These are phyloP conservation scores for Aspergillus pseudoviridinutans DNA, from an alignment of 2,329 filamentous ascomycete species.

Conservation along the genomic window DNA sequence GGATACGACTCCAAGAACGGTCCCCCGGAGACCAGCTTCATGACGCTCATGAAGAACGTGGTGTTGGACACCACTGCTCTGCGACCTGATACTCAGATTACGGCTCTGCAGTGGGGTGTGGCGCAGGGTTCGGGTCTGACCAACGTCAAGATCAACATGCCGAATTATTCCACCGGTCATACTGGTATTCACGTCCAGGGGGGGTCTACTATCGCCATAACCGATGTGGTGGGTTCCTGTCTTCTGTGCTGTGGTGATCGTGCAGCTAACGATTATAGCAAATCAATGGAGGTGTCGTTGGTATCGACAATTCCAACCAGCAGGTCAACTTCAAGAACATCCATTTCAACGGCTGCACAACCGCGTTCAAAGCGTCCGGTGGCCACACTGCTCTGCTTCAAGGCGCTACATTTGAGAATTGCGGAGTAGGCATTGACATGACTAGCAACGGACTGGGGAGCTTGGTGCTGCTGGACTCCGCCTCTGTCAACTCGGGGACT, in stretches of 20 bases:
- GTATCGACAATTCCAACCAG: slow-evolving; percentile 28
- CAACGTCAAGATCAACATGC: slow-evolving; percentile 32
- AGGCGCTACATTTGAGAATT: slow-evolving; percentile 24
- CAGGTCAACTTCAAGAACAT: slow-evolving; percentile 43
- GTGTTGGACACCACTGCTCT: slow-evolving; percentile 29
- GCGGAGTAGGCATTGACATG: slow-evolving; percentile 26
- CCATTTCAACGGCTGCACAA: slow-evolving; percentile 59
- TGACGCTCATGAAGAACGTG: slow-evolving; percentile 30
- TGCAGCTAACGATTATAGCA: slow-evolving; percentile 5
- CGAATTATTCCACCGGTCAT: slow-evolving; percentile 22
- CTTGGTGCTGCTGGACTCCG: slow-evolving; percentile 27
- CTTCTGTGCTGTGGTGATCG: neutral
- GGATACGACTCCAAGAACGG: slow-evolving; percentile 22
- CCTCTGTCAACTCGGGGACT: slow-evolving; percentile 19
- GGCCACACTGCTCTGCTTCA: slow-evolving; percentile 27
- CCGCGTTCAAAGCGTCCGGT: slow-evolving; percentile 40
- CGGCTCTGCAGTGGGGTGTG: slow-evolving; percentile 33
- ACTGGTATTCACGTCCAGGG: slow-evolving; percentile 25
- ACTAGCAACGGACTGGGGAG: slow-evolving; percentile 23
- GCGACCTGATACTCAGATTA: slow-evolving; percentile 12
- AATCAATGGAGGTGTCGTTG: slow-evolving; percentile 25
- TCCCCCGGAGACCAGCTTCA: slow-evolving; percentile 28
- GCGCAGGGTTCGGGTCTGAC: slow-evolving; percentile 30
- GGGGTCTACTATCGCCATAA: slow-evolving; percentile 24
- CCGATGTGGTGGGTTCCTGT: slow-evolving; percentile 20